These are phyloP conservation scores for Leccinellum luteum DNA, from an alignment of 768 basidiomycete species.

Conservation along the genomic window DNA sequence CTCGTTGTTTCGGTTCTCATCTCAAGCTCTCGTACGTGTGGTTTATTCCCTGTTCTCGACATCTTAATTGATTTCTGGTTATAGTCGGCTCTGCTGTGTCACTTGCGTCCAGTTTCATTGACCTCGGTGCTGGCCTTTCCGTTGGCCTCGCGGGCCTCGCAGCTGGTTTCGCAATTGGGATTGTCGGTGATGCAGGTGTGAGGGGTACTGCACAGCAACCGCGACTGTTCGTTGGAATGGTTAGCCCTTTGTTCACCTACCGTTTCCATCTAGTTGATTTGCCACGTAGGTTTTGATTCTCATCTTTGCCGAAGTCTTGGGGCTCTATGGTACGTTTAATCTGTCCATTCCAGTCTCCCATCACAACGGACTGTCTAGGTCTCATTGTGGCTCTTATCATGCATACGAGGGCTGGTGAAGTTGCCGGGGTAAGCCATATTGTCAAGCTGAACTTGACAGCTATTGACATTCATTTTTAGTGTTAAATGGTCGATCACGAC, in stretches of 20 bases:
- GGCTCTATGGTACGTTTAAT: conserved; percentile 68
- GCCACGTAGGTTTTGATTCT: conserved; percentile 82
- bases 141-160: conserved; percentile 94
- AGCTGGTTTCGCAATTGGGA: conserved; percentile 96
- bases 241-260: conserved; percentile 29
- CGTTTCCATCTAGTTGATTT: conserved; percentile 3
- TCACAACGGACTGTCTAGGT: conserved; percentile 35
- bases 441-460: background rate
- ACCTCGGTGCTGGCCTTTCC: conserved; percentile 90
- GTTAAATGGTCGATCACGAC: conserved; percentile 15
- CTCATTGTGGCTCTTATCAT: conserved; percentile 95
- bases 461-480: conserved; percentile 17
- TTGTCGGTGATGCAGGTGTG: conserved; percentile 98
- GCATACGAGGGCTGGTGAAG: conserved; percentile 64
- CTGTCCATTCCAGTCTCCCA: background rate
- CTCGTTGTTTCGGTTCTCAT: conserved; percentile 99
- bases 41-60: background rate
- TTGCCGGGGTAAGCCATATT: conserved; percentile 15
- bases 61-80: background rate
- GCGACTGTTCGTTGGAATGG: conserved; percentile 92
- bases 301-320: conserved; percentile 94
- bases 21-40: conserved; percentile 71
- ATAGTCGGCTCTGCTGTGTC: conserved; percentile 77
- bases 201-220: conserved; percentile 97
- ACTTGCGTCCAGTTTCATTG: conserved; percentile 89